These are phyloP conservation scores for Hyaloperonospora arabidopsidis DNA, from an alignment of 352 stramenopile genomes.

Conservation along the genomic window DNA sequence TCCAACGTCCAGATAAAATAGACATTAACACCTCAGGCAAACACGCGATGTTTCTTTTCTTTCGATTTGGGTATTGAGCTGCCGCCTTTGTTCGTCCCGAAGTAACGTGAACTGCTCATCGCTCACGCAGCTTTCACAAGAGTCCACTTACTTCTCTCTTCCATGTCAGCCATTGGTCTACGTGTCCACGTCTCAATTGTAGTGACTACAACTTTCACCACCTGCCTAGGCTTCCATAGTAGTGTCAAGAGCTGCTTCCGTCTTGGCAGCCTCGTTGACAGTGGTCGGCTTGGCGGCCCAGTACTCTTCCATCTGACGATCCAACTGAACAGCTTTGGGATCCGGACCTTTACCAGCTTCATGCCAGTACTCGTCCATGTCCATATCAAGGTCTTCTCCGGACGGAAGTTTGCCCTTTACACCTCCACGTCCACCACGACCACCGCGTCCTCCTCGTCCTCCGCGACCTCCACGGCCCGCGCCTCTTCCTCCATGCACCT, in stretches of 20 bases:
- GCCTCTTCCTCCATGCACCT: constrained; percentile 28
- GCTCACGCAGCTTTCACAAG: constrained; percentile 22
- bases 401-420: constrained; percentile 43
- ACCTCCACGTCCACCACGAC: constrained; percentile 26
- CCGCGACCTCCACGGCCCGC: constrained; percentile 17
- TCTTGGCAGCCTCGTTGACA: constrained; percentile 19
- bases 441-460: constrained; percentile 23
- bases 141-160: constrained; percentile 18
- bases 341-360: constrained; percentile 83
- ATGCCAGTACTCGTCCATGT: constrained; percentile 88
- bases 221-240: constrained; percentile 29
- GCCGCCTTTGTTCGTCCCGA: constrained; percentile 17
- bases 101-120: constrained; percentile 20
- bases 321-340: constrained; percentile 65
- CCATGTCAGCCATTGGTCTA: constrained; percentile 20
- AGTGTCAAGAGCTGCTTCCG: constrained; percentile 16
- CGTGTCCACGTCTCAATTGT: constrained; percentile 14
- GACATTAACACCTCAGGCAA: constrained; percentile 32
- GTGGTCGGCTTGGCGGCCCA: constrained; percentile 75
- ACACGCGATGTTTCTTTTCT: constrained; percentile 37
- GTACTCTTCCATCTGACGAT: constrained; percentile 86
- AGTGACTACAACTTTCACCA: constrained; percentile 18
- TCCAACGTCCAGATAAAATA: constrained; percentile 26
- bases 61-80: constrained; percentile 29
- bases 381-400: constrained; percentile 74